Conservation (phyloP, 2,329 filamentous ascomycete species). For the Bipolaris bicolor region DNA sequence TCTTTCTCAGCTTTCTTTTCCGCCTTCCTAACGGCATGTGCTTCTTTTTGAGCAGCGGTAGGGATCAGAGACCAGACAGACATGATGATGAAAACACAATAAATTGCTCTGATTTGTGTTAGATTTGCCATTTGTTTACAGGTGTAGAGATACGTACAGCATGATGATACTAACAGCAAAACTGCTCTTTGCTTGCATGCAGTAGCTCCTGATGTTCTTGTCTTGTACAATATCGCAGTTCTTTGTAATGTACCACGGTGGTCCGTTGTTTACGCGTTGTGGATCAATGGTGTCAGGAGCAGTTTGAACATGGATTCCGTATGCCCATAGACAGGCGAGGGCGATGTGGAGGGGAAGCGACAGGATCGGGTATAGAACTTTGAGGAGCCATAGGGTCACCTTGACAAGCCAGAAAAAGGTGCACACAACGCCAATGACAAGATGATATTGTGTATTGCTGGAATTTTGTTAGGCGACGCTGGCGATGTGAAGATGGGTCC, state of each 20-base stretch:
- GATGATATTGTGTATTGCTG: slow-evolving; percentile 77
- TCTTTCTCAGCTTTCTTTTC: slow-evolving; percentile 47
- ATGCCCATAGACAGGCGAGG: slow-evolving; percentile 67
- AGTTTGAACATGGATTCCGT: slow-evolving; percentile 73
- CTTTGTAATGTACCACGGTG: slow-evolving; percentile 77
- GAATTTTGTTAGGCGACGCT: slow-evolving; percentile 9
- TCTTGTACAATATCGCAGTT: slow-evolving; percentile 67
- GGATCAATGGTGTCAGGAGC: slow-evolving; percentile 75
- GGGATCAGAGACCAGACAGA: slow-evolving; percentile 63
- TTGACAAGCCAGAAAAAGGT: slow-evolving; percentile 79
- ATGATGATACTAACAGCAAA: slow-evolving; percentile 70
- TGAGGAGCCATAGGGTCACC: slow-evolving; percentile 71
- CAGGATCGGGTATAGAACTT: slow-evolving; percentile 71
- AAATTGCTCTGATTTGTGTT: slow-evolving; percentile 59
- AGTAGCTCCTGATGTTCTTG: slow-evolving; percentile 62
- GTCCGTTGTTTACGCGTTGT: slow-evolving; percentile 63
- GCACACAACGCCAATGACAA: slow-evolving; percentile 75
- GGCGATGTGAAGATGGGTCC: background rate
- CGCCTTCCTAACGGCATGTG: slow-evolving; percentile 34
- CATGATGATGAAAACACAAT: slow-evolving; percentile 64
- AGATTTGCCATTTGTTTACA: background rate
- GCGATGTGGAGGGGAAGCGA: slow-evolving; percentile 63
- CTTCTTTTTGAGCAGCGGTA: slow-evolving; percentile 37
- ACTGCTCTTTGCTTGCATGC: slow-evolving; percentile 69
- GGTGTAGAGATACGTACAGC: slow-evolving; percentile 61